Evolutionary conservation across 2,329 filamentous ascomycete species (phyloP).

Genomic region (Daldinia sp.): DNA sequence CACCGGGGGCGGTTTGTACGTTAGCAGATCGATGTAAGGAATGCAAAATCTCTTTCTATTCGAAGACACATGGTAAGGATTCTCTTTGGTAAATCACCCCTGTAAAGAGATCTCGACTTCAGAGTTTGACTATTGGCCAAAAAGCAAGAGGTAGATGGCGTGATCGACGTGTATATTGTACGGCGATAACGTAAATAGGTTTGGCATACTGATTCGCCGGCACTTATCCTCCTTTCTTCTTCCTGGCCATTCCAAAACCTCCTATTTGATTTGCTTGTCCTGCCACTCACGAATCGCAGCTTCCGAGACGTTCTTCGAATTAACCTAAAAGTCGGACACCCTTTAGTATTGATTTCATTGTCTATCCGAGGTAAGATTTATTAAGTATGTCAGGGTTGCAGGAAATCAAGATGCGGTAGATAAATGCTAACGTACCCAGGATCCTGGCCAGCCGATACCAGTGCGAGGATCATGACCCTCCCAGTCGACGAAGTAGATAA

Average conservation of each 20-base stretch:
- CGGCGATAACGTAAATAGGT: not conserved
- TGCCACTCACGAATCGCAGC: slow-evolving; percentile 34
- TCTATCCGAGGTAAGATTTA: not conserved
- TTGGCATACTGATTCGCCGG: not conserved
- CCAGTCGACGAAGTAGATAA: slow-evolving; percentile 49
- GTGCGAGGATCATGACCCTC: slow-evolving; percentile 46
- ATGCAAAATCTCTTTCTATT: not conserved
- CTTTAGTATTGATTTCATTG: slow-evolving; percentile 8
- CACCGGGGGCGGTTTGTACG: not conserved
- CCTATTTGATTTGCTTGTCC: slow-evolving; percentile 3
- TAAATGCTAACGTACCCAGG: slow-evolving; percentile 45
- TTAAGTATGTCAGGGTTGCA: not conserved
- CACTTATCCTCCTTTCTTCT: not conserved
- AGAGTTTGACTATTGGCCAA: not conserved
- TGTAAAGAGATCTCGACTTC: not conserved
- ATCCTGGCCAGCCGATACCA: slow-evolving; percentile 44
- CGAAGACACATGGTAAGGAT: not conserved
- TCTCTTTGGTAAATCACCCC: not conserved
- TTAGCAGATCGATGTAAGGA: not conserved
- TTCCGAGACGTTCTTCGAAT: slow-evolving; percentile 32
- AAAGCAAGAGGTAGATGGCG: not conserved
- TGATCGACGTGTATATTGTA: not conserved
- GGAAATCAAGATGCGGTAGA: not conserved
- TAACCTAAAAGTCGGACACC: slow-evolving; percentile 26
- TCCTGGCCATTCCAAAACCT: not conserved